phyloP scores from a whole-genome alignment of 441 rosid species.

The Eutrema salsugineum region DNA sequence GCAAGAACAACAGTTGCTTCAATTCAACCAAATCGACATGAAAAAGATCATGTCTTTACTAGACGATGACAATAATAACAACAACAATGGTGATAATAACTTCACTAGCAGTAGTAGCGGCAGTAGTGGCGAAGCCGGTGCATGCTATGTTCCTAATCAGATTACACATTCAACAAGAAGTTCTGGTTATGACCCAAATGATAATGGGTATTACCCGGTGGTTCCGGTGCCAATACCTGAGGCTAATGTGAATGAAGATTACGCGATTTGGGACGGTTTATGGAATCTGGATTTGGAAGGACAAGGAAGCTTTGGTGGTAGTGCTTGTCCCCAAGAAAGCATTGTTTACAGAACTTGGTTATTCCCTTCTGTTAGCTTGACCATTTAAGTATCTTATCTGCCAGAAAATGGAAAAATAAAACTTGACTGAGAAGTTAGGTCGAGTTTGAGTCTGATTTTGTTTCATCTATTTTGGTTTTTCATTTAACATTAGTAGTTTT shows the following conservation, averaged over 20 bases:
- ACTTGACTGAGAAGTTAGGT: constrained; percentile 23
- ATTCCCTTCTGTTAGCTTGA: constrained; percentile 24
- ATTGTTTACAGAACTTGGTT: constrained; percentile 18
- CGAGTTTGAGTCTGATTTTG: constrained; percentile 22
- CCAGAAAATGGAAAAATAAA: background rate
- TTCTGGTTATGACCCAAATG: constrained; percentile 23
- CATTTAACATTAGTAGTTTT: constrained; percentile 2
- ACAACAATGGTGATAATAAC: constrained; percentile 19
- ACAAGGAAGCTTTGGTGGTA: constrained; percentile 16
- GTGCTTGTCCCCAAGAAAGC: constrained; percentile 22
- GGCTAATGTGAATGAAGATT: constrained; percentile 12
- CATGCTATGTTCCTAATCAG: constrained; percentile 26
- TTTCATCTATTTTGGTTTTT: background rate
- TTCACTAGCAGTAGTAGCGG: constrained; percentile 29
- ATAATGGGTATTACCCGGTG: constrained; percentile 5
- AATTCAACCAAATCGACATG: constrained; percentile 56
- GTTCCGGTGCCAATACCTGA: constrained; percentile 13
- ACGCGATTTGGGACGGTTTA: constrained; percentile 21
- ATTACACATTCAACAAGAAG: constrained; percentile 10
- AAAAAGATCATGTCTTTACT: constrained; percentile 56
- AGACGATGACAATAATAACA: constrained; percentile 37
- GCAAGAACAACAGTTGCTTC: constrained; percentile 43
- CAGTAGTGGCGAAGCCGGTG: constrained; percentile 16
- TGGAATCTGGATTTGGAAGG: constrained; percentile 32
- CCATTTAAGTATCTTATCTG: background rate